Base-by-base conservation (phyloP, 768 basidiomycete species). In the Pholiota conissans region DNA sequence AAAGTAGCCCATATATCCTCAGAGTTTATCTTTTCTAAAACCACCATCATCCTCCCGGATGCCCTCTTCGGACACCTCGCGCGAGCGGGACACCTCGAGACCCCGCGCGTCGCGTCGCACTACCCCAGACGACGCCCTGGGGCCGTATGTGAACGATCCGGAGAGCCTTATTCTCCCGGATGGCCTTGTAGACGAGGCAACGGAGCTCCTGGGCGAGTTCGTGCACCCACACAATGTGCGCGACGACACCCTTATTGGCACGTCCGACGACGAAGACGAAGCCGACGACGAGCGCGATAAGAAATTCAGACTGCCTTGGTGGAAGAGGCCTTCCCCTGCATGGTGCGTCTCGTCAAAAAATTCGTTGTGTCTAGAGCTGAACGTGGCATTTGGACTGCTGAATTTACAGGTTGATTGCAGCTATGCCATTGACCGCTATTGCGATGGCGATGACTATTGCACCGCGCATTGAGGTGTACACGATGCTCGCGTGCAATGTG, bases 381-480 rank as follows among this genome's bases (percentile, higher is more conserved):
- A n/a, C n/a, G n/a, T n/a, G n/a, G n/a, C n/a, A n/a, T n/a, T n/a
- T n/a, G n/a, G 16, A 16, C n/a, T n/a, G n/a, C n/a, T n/a, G n/a
- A n/a, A n/a, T n/a, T 49, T 29, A 13, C 65, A 93, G 91, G 90
- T 67, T 90, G 35, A 60, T 92, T 13, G 67, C 71, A 13, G 65
- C 77, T 5, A 67, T 84, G 24, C 84, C 87, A 13, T 68, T 91
- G 49, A 71, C 79, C 11, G 75, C 85, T 2, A 76, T 85, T 7
- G 85, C 83, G 2, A 77, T 73, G 66, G 70, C 84, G 3, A 76
- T 84, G 2, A 83, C 85, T 0, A 63, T 87, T 8, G 91, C 90
- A 0, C 89, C 91, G 7, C 81, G 82, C 47, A 79, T 93, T 47
- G 87, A 91, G 67, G 74, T 93, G 42, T 90, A 85, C 70, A 90